Percentiles rank a stretch among this genome's conserved stretches.
phyloP scores from a whole-genome alignment of 2,329 filamentous ascomycete genomes.

The Beauveria medogensis region DNA sequence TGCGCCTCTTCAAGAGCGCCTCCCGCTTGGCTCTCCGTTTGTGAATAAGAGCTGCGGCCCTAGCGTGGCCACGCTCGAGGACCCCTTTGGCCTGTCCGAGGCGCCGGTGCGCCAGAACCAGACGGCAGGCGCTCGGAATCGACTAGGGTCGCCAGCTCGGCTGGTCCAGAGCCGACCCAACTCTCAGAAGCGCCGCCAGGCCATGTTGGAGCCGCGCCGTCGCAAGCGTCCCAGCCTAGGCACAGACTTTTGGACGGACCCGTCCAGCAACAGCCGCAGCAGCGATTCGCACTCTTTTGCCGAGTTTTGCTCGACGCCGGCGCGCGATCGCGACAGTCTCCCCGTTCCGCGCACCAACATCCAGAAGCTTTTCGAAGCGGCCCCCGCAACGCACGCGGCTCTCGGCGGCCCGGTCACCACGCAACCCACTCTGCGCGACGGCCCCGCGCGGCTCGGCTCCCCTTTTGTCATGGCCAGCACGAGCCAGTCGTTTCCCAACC shows the following conservation, averaged over 20 bases:
- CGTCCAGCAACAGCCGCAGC: slow-evolving; percentile 21
- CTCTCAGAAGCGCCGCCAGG: slow-evolving; percentile 47
- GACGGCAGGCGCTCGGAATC: slow-evolving; percentile 39
- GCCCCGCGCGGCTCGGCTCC: slow-evolving; percentile 44
- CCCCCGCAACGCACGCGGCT: slow-evolving; percentile 17
- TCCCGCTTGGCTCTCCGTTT: slow-evolving; percentile 47
- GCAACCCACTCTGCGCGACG: slow-evolving; percentile 21
- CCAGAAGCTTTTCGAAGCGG: slow-evolving; percentile 30
- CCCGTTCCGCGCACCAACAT: slow-evolving; percentile 35
- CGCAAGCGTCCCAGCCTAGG: slow-evolving; percentile 46
- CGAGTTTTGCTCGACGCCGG: slow-evolving; percentile 27
- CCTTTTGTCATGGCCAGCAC: slow-evolving; percentile 44
- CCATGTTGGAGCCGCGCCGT: slow-evolving; percentile 37
- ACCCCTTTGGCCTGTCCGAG: slow-evolving; percentile 24
- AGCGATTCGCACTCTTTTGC: slow-evolving; percentile 16
- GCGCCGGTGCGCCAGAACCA: slow-evolving; percentile 35
- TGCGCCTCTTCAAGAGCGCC: slow-evolving; percentile 18
- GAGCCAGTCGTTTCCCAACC: slow-evolving; percentile 55
- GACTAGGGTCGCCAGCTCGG: slow-evolving; percentile 46
- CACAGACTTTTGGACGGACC: slow-evolving; percentile 46
- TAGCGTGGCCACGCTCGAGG: slow-evolving; percentile 45
- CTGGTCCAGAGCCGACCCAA: slow-evolving; percentile 42
- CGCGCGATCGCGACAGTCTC: slow-evolving; percentile 27
- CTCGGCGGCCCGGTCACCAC: slow-evolving; percentile 7
- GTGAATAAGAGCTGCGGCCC: slow-evolving; percentile 53